Evolutionary conservation across 2,329 filamentous ascomycete species (phyloP), one percentile per base, ranked within the genome.

Genomic region (Colletotrichum sp.): DNA sequence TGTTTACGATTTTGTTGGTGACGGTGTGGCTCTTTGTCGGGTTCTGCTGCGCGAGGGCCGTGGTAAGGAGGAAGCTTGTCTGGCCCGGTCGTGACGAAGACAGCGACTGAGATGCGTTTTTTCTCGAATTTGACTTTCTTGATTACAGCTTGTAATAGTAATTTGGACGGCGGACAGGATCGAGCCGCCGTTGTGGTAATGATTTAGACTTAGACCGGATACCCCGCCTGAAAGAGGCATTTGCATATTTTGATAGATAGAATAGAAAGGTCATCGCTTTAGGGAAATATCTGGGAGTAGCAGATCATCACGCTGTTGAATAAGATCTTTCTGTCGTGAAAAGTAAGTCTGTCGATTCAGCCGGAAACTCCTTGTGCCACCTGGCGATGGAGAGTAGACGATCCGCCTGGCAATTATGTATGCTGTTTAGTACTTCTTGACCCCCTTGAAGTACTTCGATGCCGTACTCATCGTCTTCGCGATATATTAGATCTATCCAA

Each of bases 351-450:
- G 36, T 9, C 16, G 5, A 39, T 39, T 18, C 16, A 18, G 36
- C 16, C 16, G 10, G 36, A 22, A 0, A n/a, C 1, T 48, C 5
- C 39, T 3, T 48, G 3, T n/a, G 0, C 9, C 95, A 97, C 63
- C 63, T 89, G 2, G 96, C 2, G 97, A 99, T 52, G 99, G 84
- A 0, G 96, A 98, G 92, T 96, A 96, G 68, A 98, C 92, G 75
- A 99, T 95, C 93, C 95, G 96, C 75, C 97, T 90, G 24, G 97
- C 95, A 79, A 98, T 96, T 84, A 97, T 95, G 83, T 99, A 98
- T 1, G 95, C 93, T 39, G 96, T 91, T 0, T 97, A 97, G 82
- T 98, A 95, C 84, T 98, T 98, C 81, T 93, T 94, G 82, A 99
- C 96, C 82, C 97, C 94, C 81, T 99, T 96, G 36, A 99, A 89